phyloP scores from a whole-genome alignment of 306 rosid species.

The Ammopiptanthus mongolicus region DNA sequence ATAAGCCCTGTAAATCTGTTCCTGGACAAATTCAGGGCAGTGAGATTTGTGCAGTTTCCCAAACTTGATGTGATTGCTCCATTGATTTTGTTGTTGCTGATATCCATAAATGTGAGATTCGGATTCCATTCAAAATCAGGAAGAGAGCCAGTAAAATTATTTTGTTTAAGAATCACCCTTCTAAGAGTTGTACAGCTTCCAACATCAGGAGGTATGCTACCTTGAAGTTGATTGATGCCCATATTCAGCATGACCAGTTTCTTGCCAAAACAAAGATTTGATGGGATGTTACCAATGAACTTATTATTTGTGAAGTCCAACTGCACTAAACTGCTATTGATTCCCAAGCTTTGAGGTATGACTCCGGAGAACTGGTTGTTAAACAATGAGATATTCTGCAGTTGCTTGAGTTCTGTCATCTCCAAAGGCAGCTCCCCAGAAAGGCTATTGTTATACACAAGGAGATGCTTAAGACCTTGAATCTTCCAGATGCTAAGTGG shows the following conservation, averaged over 20 bases:
- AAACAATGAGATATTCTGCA: slow-evolving; percentile 55
- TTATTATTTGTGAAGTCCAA: slow-evolving; percentile 60
- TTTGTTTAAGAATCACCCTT: slow-evolving; percentile 56
- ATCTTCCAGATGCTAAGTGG: slow-evolving; percentile 85
- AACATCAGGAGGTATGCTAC: slow-evolving; percentile 54
- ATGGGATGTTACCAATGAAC: slow-evolving; percentile 68
- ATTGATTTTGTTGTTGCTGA: slow-evolving; percentile 47
- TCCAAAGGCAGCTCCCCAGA: slow-evolving; percentile 66
- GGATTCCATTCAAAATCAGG: slow-evolving; percentile 46
- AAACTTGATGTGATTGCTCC: slow-evolving; percentile 65
- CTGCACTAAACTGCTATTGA: slow-evolving; percentile 51
- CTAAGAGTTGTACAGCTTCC: slow-evolving; percentile 64
- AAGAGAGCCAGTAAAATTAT: slow-evolving; percentile 51
- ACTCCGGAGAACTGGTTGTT: slow-evolving; percentile 68
- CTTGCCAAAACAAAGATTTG: slow-evolving; percentile 69
- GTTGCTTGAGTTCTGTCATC: slow-evolving; percentile 61
- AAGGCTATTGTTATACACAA: slow-evolving; percentile 61
- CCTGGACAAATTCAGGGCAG: slow-evolving; percentile 40
- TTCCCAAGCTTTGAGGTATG: slow-evolving; percentile 73
- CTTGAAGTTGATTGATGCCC: slow-evolving; percentile 63
- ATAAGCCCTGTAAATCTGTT: slow-evolving; percentile 53
- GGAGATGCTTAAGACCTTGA: slow-evolving; percentile 48
- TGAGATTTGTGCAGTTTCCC: slow-evolving; percentile 52
- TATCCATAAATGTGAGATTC: slow-evolving; percentile 36
- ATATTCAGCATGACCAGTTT: slow-evolving; percentile 33